A percentile compares a stretch with the other conserved stretches of the same genome.
Evolutionary conservation across 108 stramenopile species (phyloP).

Genomic region (Pseudonitzschia multistriata): DNA sequence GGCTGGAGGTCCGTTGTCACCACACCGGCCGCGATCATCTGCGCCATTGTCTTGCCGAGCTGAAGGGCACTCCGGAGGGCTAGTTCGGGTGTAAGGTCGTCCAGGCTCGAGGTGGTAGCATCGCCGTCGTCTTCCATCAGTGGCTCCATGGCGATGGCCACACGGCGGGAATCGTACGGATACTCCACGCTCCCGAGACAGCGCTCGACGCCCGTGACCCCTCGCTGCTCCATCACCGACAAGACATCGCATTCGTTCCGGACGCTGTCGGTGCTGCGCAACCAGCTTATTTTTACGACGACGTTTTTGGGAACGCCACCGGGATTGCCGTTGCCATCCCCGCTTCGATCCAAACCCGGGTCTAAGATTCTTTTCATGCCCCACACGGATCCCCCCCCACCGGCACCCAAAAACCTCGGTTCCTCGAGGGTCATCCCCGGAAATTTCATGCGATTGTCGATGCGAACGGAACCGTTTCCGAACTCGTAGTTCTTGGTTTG

Average conservation of each 20-base stretch:
- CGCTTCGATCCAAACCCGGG: background rate
- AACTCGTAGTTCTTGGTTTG: constrained; percentile 5
- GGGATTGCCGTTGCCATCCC: background rate
- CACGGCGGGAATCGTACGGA: constrained; percentile 43
- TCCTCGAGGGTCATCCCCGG: constrained; percentile 16
- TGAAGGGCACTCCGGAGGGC: constrained; percentile 33
- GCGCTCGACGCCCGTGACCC: constrained; percentile 46
- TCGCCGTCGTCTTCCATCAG: constrained; percentile 22
- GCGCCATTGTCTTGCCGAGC: constrained; percentile 49
- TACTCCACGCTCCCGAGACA: constrained; percentile 45
- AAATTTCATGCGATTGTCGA: constrained; percentile 8
- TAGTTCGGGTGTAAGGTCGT: constrained; percentile 15
- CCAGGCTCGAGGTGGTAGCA: constrained; percentile 17
- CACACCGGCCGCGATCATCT: constrained; percentile 54
- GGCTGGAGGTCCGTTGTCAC: constrained; percentile 66
- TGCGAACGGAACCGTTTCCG: constrained; percentile 20
- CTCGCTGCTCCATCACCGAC: constrained; percentile 31
- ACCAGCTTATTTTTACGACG: constrained; percentile 72
- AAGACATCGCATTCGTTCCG: constrained; percentile 60
- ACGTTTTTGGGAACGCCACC: constrained; percentile 20
- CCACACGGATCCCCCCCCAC: constrained; percentile 42
- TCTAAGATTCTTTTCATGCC: background rate
- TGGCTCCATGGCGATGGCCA: constrained; percentile 57
- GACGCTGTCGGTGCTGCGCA: constrained; percentile 50
- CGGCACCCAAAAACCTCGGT: constrained; percentile 36